Base-by-base conservation (phyloP, 352 stramenopile genomes). In the Phytophthora parvispora region DNA sequence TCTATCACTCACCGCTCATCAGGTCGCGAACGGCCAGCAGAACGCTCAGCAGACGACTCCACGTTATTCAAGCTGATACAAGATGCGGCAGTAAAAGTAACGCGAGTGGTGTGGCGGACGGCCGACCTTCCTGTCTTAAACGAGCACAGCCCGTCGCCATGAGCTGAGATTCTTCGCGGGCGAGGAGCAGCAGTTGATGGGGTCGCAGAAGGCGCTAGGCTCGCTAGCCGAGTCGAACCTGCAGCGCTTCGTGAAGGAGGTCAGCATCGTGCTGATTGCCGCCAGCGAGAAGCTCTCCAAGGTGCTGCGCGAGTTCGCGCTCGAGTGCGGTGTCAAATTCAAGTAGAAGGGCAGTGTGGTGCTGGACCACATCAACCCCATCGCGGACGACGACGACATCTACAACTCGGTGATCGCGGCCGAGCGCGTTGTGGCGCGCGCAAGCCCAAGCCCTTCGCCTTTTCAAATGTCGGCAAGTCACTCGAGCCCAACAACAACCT, bases 341-440 rank as follows among this genome's bases (percentile, higher is more conserved):
- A 87, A 97, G 67, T 92, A 94, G 76, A 96, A 97, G 65, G 89
- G 86, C 49, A 94, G 83, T 59, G 64, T 92, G 27, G 91, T 98
- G 59, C 83, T 98, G 50, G 93, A 98, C 74, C 88, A 98, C 69
- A 81, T 96, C 43, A 85, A 83, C 27, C 73, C 83, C n/a, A 77
- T 94, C 40, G 54, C 56, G 1, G 81, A 90, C 52, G 68, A 64
- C 22, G 52, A 54, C 50, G 86, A 97, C 70, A 86, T 93, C 29
- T 92, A 92, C 77, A 93, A 97, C 74, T 83, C 89, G 27, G 69
- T 90, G 29, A 79, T n/a, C n/a, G n/a, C n/a, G n/a, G n/a, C n/a
- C n/a, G n/a, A n/a, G n/a, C n/a, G n/a, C n/a, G n/a, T n/a, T n/a
- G n/a, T n/a, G n/a, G n/a, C n/a, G n/a, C n/a, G n/a, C n/a, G n/a